A percentile compares a stretch with the other conserved stretches of the same genome.
phyloP scores from a whole-genome alignment of 2,329 filamentous ascomycete genomes.

The Neodidymelliopsis sp. region DNA sequence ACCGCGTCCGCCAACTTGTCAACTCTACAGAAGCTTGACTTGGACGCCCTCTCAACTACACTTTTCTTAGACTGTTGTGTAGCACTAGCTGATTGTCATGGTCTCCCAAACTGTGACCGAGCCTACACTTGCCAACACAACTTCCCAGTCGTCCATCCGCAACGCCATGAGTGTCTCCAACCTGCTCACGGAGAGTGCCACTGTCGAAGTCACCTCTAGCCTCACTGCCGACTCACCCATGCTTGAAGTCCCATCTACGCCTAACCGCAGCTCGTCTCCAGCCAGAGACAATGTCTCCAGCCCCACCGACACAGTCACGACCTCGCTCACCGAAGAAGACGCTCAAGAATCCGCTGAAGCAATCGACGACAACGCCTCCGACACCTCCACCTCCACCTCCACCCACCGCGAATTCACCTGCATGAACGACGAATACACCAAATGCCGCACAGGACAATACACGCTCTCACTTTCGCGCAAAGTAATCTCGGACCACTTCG shows the following conservation, averaged over 20 bases:
- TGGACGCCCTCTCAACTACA: conserved; percentile 1
- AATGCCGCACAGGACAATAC: conserved; percentile 46
- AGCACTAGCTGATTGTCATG: conserved; percentile 4
- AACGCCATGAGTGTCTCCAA: conserved; percentile 37
- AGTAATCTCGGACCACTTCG: conserved; percentile 51
- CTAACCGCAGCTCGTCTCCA: conserved; percentile 2
- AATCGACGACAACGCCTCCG: conserved; percentile 7
- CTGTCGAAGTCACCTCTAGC: conserved; percentile 1
- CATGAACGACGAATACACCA: conserved; percentile 40
- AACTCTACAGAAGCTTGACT: neutral
- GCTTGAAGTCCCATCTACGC: conserved; percentile 14
- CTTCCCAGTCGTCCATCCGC: conserved; percentile 21
- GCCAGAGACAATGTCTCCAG: conserved; percentile 3
- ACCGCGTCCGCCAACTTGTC: conserved; percentile 1
- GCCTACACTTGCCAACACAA: neutral
- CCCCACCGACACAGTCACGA: conserved; percentile 16
- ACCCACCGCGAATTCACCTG: conserved; percentile 41
- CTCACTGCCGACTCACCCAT: neutral
- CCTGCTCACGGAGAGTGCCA: conserved; percentile 19
- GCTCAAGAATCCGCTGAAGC: neutral
- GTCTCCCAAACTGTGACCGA: conserved; percentile 6
- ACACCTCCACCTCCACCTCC: conserved; percentile 14
- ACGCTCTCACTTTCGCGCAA: conserved; percentile 46
- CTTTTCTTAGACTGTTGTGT: conserved; percentile 3
- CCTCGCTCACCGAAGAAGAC: conserved; percentile 2